Conservation (phyloP, 116 monocot genomes). For the Zostera marina region DNA sequence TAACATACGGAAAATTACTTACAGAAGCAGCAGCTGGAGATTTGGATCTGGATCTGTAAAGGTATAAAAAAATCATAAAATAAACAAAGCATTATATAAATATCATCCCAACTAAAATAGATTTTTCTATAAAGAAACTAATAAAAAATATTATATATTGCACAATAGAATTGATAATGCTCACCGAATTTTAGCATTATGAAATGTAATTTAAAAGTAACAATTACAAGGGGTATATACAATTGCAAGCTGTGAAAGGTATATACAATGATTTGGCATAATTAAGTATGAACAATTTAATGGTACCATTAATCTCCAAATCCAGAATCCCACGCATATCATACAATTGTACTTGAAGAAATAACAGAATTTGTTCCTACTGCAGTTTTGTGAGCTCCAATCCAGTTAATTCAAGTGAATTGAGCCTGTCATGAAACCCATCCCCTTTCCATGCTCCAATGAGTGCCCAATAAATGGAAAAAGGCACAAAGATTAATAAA, state of each 20-base stretch:
- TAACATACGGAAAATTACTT: not conserved
- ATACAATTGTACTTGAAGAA: constrained; percentile 2
- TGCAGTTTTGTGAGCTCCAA: not conserved
- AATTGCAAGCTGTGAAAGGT: not conserved
- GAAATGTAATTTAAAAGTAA: not conserved
- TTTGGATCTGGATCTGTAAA: constrained; percentile 3
- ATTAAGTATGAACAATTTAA: not conserved
- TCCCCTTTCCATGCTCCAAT: constrained; percentile 2
- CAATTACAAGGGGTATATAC: not conserved
- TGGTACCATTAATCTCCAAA: constrained; percentile 1
- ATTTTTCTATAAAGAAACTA: not conserved
- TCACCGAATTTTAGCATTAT: not conserved
- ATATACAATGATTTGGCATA: not conserved
- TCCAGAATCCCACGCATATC: not conserved
- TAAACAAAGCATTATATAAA: not conserved
- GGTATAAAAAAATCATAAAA: not conserved
- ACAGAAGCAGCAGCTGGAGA: not conserved
- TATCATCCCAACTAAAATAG: not conserved
- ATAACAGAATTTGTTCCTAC: constrained; percentile 1
- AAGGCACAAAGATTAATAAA: constrained; percentile 2
- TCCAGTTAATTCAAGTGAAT: not conserved
- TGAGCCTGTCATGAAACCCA: constrained; percentile 3
- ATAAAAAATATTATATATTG: not conserved
- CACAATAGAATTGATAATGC: not conserved
- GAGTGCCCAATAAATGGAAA: constrained; percentile 1